phyloP scores from a whole-genome alignment of 108 stramenopile genomes.

The Stephanodiscus triporus region DNA sequence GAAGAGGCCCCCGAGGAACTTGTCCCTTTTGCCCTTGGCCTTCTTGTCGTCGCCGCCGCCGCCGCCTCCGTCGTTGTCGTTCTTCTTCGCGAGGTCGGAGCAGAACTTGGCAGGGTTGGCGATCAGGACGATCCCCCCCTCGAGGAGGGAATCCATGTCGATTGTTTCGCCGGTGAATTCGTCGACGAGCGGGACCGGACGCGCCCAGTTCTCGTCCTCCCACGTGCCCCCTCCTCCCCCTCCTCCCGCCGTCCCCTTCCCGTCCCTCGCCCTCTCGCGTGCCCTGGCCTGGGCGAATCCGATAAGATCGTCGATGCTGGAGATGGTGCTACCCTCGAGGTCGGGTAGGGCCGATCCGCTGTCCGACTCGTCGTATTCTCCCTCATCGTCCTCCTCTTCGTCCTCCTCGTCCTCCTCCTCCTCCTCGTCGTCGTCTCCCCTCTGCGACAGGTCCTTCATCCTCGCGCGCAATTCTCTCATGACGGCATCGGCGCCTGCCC shows the following conservation, averaged over 20 bases:
- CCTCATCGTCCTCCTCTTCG: slow-evolving; percentile 28
- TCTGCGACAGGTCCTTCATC: slow-evolving; percentile 30
- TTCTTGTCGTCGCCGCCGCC: slow-evolving; percentile 17
- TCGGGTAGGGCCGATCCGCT: slow-evolving; percentile 39
- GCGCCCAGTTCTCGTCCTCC: slow-evolving; percentile 63
- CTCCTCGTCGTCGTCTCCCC: slow-evolving; percentile 54
- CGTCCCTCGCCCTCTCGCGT: slow-evolving; percentile 30
- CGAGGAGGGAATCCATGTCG: slow-evolving; percentile 42
- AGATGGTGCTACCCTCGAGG: slow-evolving; percentile 37
- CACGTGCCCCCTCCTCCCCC: slow-evolving; percentile 26
- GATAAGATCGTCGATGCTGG: slow-evolving; percentile 67
- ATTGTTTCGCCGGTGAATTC: slow-evolving; percentile 30
- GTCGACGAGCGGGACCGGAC: slow-evolving; percentile 43
- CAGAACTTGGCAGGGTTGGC: slow-evolving; percentile 84
- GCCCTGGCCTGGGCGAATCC: slow-evolving; percentile 61
- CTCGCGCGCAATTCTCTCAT: slow-evolving; percentile 49
- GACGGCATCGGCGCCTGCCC: slow-evolving; percentile 62
- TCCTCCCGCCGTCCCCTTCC: slow-evolving; percentile 37
- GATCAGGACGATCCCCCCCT: slow-evolving; percentile 65
- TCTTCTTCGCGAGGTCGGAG: slow-evolving; percentile 37
- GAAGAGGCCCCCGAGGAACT: slow-evolving; percentile 27
- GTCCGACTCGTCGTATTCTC: slow-evolving; percentile 34
- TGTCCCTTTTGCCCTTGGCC: not conserved
- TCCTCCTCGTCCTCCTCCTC: slow-evolving; percentile 54
- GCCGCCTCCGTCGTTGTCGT: slow-evolving; percentile 10